Conservation (phyloP, 75 land plant genomes). For the Chamaecyparis obtusa region DNA sequence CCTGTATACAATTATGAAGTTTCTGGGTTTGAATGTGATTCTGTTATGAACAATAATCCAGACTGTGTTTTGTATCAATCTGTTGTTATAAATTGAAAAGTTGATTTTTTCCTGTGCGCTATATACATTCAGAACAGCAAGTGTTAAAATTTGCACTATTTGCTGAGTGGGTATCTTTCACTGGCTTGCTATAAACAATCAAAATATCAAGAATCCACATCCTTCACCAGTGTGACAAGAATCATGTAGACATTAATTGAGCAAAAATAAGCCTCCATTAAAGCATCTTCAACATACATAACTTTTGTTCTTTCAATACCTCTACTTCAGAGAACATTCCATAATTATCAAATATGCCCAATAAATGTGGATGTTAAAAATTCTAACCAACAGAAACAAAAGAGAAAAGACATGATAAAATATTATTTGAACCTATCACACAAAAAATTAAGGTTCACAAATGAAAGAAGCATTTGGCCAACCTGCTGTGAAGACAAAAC, state of each 20-base stretch:
- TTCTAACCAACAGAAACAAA: background rate
- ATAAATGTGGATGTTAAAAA: background rate
- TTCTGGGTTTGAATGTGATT: too few relatives aligned
- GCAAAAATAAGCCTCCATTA: background rate
- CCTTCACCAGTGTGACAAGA: background rate
- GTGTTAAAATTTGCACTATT: too few relatives aligned
- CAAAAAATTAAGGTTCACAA: background rate
- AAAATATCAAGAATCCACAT: background rate
- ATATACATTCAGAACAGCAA: too few relatives aligned
- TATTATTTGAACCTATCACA: background rate
- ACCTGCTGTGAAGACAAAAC: constrained; percentile 50
- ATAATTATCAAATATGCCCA: background rate
- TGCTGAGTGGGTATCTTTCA: too few relatives aligned
- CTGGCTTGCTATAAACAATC: background rate
- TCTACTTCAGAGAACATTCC: background rate
- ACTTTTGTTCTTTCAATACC: background rate
- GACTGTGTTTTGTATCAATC: too few relatives aligned
- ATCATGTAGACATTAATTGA: background rate
- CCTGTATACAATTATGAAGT: too few relatives aligned
- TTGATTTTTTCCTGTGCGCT: too few relatives aligned
- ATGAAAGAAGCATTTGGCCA: background rate
- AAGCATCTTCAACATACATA: background rate
- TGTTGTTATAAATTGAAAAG: too few relatives aligned
- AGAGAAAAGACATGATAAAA: background rate
- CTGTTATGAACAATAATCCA: too few relatives aligned